Percentiles rank a stretch among this genome's conserved stretches.
These are phyloP conservation scores for Leishmania aethiopica DNA, from an alignment of 208 protist species.

Conservation along the genomic window DNA sequence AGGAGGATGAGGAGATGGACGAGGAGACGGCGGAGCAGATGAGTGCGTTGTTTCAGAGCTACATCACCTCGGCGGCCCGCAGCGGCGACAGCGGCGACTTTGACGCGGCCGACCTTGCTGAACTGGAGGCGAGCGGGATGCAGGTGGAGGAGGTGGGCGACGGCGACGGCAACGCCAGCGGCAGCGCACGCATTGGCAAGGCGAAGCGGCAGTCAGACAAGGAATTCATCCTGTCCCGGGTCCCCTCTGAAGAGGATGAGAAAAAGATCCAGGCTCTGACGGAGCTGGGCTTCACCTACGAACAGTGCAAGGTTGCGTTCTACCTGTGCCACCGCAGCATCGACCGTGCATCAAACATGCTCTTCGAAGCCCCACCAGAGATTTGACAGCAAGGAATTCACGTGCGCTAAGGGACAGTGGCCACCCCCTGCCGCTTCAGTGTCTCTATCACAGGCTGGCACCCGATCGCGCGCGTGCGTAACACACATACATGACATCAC, in stretches of 20 bases:
- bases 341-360: constrained; percentile 82
- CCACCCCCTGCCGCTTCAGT: not conserved
- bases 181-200: constrained; percentile 4
- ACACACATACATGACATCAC: not conserved
- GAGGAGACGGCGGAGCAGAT: constrained; percentile 35
- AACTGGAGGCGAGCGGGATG: constrained; percentile 34
- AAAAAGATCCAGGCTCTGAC: constrained; percentile 83
- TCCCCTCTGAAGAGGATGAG: constrained; percentile 77
- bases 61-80: constrained; percentile 8
- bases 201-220: constrained; percentile 33
- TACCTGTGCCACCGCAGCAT: constrained; percentile 81
- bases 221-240: constrained; percentile 55
- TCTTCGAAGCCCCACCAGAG: constrained; percentile 88
- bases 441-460: not conserved
- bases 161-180: not conserved
- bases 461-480: not conserved
- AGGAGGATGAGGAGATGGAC: constrained; percentile 34
- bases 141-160: constrained; percentile 27
- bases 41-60: constrained; percentile 19
- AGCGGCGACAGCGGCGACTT: constrained; percentile 13
- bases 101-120: constrained; percentile 22
- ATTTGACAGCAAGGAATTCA: constrained; percentile 34
- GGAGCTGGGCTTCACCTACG: constrained; percentile 83
- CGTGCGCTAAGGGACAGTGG: not conserved
- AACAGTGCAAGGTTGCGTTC: constrained; percentile 85